A percentile compares a stretch with the other conserved stretches of the same genome.
Conservation (phyloP, 2,329 filamentous ascomycete genomes). For the Erysiphe pisi region DNA sequence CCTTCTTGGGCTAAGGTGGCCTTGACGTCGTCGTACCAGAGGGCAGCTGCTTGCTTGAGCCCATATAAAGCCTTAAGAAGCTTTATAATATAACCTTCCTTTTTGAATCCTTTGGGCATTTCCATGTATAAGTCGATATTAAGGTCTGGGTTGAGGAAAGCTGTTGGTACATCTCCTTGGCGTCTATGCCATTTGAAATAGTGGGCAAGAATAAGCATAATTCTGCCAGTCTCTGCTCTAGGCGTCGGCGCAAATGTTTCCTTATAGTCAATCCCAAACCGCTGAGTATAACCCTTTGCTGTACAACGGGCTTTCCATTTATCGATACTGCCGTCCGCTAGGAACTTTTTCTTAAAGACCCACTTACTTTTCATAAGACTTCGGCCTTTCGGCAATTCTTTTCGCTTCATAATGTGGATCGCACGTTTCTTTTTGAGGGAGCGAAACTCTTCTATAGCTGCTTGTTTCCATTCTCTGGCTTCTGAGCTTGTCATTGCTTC, state of each 20-base stretch:
- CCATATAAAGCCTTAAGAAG: neutral
- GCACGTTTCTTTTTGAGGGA: neutral
- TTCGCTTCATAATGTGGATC: neutral
- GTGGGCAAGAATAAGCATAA: neutral
- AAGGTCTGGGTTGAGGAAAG: neutral
- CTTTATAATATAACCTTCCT: neutral
- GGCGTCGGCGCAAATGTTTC: neutral
- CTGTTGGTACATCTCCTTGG: neutral
- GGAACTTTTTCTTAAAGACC: neutral
- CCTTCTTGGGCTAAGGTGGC: neutral
- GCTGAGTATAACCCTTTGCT: neutral
- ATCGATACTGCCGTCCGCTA: neutral
- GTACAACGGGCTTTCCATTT: slow-evolving; percentile 1
- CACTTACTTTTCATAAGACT: neutral
- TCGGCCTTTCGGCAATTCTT: neutral
- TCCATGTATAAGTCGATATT: neutral
- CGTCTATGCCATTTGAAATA: neutral
- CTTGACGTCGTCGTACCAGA: neutral
- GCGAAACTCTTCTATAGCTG: neutral
- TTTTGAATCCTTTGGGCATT: neutral
- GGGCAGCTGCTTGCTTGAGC: neutral
- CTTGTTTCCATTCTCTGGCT: neutral
- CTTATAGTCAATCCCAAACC: neutral
- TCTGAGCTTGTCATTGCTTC: neutral
- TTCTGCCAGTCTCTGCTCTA: neutral